Evolutionary conservation across 2,329 filamentous ascomycete species (phyloP), one percentile per base, ranked within the genome.

Genomic region (Plenodomus biglobosus): DNA sequence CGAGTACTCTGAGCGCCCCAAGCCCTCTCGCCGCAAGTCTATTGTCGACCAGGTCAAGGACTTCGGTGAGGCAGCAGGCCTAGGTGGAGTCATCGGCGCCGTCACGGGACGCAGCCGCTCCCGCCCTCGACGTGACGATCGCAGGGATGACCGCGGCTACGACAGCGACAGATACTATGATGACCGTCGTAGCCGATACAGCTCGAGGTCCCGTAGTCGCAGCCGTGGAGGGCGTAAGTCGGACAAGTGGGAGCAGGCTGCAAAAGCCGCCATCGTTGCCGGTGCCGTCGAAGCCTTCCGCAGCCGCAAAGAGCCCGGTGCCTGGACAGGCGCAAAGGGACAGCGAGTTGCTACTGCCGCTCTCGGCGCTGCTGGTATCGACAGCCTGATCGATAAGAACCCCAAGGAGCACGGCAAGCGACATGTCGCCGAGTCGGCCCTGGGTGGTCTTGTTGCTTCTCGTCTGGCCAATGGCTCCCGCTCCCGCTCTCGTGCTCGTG

Each of bases 211-310:
- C 35, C 35, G 35, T 47, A 77, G 76, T 52, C 65, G 65, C 35
- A 64, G 61, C 58, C 77, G 77, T 55, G 78, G 77, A 35, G 75
- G 72, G 67, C 77, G 70, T 56, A 70, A 71, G 58, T 32, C 27
- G 6, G 27, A 32, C 6, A 32, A 79, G 57, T 80, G 77, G 77
- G 75, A 78, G 54, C 90, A 96, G 73, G 91, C 91, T 27, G 90
- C 92, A 69, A 92, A 94, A 77, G 92, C 92, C 27, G 94, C 92
- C 17, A 79, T 96, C 34, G 82, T 95, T 39, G 92, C 92, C 22
- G 92, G 91, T 62, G 92, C 92, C 35, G 88, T 91, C 45, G 92
- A 96, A 73, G 92, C 92, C 36, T 95, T 95, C 79, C 87, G 90
- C 53, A 86, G 91, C 47, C 86, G 92, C 69, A 95, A 92, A 64